Evolutionary conservation across 352 stramenopile genomes (phyloP).

Genomic region (Phytophthora idaei): DNA sequence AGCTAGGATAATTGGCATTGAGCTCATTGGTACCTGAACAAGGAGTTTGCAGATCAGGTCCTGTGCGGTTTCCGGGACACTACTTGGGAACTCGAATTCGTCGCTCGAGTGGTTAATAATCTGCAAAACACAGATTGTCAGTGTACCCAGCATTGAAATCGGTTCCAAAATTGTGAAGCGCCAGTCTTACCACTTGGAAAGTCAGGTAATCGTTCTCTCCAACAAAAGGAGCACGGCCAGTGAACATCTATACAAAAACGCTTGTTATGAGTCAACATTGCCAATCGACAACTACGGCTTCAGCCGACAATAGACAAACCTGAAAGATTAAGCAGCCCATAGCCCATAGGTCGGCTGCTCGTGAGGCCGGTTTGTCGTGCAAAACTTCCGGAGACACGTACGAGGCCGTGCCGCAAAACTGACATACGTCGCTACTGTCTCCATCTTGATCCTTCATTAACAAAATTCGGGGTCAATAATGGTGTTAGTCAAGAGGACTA

Average conservation of each 20-base stretch:
- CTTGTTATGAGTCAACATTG: background rate
- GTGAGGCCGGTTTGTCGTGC: constrained; percentile 78
- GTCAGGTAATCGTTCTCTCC: constrained; percentile 92
- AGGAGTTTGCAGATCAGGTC: constrained; percentile 83
- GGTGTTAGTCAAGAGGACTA: background rate
- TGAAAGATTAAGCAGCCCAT: constrained; percentile 91
- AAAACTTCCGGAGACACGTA: constrained; percentile 94
- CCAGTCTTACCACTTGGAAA: constrained; percentile 78
- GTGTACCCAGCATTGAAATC: background rate
- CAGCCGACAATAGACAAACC: constrained; percentile 27
- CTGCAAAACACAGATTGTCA: constrained; percentile 32
- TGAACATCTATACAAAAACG: constrained; percentile 66
- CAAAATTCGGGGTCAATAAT: background rate
- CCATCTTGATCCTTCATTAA: constrained; percentile 73
- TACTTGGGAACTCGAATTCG: constrained; percentile 75
- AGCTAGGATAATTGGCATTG: background rate
- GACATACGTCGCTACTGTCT: constrained; percentile 52
- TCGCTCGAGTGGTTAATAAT: constrained; percentile 85
- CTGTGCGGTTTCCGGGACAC: constrained; percentile 65
- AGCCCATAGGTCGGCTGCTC: constrained; percentile 90
- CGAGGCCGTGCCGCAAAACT: constrained; percentile 91
- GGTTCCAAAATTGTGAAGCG: background rate
- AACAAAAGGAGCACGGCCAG: constrained; percentile 84
- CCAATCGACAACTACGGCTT: background rate
- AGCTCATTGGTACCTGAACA: constrained; percentile 46